Evolutionary conservation across 306 rosid species (phyloP), one percentile per base, ranked within the genome.

Genomic region (Sicyos edulis): DNA sequence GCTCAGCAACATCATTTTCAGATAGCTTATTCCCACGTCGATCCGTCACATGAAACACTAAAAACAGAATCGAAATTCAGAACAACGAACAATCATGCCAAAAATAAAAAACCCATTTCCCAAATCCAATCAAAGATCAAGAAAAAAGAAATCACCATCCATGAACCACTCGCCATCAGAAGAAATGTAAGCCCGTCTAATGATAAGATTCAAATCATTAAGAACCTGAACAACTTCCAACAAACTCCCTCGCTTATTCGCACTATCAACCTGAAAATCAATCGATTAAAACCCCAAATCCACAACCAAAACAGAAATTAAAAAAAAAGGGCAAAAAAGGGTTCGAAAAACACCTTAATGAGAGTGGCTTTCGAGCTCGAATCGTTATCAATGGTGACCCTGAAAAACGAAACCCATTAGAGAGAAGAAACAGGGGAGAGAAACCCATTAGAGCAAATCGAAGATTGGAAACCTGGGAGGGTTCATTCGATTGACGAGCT

Each of bases 131-230:
- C 0, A 4, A 37, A 37, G 42, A 4, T 5, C 42, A 7, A 7
- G 45, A 6, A 40, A 40, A 40, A 7, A 40, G 7, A 40, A 40
- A 40, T 40, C 57, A 93, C 99, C 99, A 85, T 93, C 99, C 99
- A 93, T 93, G 83, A 93, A 91, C 99, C 99, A 93, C 76, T 80
- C 97, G 45, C 97, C 97, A 80, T 93, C 99, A 17, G 99, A 93
- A 55, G 99, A 91, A 82, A 93, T 93, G 81, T 93, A 93, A 76
- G 96, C 99, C 75, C 97, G 83, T 78, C 88, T 79, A 10, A 93
- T 80, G 49, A 86, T 80, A 80, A 93, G 95, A 76, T 88, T 88
- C 85, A 91, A 79, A 85, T 93, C 99, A 62, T 89, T 93, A 60
- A 93, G 85, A 86, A 85, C 86, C 82, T 93, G 99, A 87, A 93